Evolutionary conservation across 1,284 basidiomycete species (phyloP).

Genomic region (Sanghuangporus weigelae): DNA sequence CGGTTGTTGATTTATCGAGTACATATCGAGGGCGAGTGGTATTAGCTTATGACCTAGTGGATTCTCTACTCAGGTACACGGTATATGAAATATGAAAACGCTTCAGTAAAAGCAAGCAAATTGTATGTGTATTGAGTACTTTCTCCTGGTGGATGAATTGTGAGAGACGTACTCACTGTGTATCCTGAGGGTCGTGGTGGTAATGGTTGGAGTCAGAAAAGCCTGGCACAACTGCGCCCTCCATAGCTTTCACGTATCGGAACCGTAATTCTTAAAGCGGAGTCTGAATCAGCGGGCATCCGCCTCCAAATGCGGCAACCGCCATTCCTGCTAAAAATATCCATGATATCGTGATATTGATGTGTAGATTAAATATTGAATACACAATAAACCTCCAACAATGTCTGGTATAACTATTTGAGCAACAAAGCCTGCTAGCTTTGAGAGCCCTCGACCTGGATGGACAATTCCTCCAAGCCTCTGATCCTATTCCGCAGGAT

Average conservation of each 20-base stretch:
- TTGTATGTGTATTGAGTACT: too few relatives aligned
- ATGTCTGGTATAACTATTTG: not conserved
- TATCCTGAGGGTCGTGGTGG: not conserved
- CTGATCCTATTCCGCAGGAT: constrained; percentile 66
- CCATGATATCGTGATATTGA: not conserved
- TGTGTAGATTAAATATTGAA: not conserved
- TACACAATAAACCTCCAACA: constrained; percentile 1
- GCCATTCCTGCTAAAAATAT: too few relatives aligned
- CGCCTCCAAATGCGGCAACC: too few relatives aligned
- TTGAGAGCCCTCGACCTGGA: constrained; percentile 61
- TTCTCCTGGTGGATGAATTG: not conserved
- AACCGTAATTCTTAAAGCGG: not conserved
- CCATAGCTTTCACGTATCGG: not conserved
- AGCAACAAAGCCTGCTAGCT: not conserved
- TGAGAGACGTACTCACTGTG: not conserved
- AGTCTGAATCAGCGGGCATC: not conserved
- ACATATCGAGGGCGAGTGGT: too few relatives aligned
- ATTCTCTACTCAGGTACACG: too few relatives aligned
- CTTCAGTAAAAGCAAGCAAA: too few relatives aligned
- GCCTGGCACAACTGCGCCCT: not conserved
- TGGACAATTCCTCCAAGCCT: constrained; percentile 80
- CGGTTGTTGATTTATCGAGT: too few relatives aligned
- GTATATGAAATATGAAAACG: too few relatives aligned
- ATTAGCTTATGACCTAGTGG: too few relatives aligned
- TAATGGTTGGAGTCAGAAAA: not conserved